phyloP scores from a whole-genome alignment of 495 filamentous ascomycete genomes.

The Neurospora africana region DNA sequence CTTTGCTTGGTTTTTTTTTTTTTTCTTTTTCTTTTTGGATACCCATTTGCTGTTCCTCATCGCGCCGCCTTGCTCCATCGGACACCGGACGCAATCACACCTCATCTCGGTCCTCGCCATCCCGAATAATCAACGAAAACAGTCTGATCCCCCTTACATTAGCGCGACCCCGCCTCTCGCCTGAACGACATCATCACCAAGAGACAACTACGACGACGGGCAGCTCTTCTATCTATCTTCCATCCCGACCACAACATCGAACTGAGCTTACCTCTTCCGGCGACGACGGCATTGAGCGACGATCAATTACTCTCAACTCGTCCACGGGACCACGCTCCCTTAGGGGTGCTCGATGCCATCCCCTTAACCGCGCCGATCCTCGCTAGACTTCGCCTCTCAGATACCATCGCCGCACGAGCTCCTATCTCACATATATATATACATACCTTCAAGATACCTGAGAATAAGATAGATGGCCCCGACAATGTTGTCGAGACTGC shows the following conservation, averaged over 20 bases:
- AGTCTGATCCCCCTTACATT: not conserved
- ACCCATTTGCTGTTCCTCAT: not conserved
- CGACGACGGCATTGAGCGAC: not conserved
- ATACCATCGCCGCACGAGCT: not conserved
- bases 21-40: not conserved
- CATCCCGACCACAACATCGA: not conserved
- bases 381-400: not conserved
- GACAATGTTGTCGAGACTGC: constrained; percentile 44
- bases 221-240: not conserved
- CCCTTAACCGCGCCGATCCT: not conserved
- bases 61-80: not conserved
- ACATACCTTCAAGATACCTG: not conserved
- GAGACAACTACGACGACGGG: not conserved
- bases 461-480: not conserved
- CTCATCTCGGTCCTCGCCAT: not conserved
- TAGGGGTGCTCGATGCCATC: not conserved
- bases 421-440: not conserved
- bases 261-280: not conserved
- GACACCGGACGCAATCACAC: not conserved
- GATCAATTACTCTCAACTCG: not conserved
- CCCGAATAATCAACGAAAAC: not conserved
- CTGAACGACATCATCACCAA: not conserved
- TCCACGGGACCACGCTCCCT: not conserved
- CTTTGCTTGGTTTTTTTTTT: not conserved
- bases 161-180: not conserved